A percentile compares a stretch with the other conserved stretches of the same genome.
phyloP scores from a whole-genome alignment of 345 rosid species.

The Sapria himalayana region DNA sequence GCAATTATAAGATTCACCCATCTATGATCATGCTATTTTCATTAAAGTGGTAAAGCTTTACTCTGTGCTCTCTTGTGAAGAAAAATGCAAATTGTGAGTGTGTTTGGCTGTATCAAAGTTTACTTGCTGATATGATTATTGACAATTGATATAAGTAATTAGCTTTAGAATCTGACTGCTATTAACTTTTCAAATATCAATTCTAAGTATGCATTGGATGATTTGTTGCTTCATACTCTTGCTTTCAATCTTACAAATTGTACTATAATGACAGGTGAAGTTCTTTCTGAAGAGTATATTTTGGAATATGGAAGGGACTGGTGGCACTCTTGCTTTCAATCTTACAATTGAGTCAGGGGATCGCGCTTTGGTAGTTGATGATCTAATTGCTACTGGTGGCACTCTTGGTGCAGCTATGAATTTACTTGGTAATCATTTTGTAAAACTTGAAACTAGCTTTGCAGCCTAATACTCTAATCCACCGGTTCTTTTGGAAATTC shows the following conservation, averaged over 20 bases:
- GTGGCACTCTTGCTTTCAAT: constrained; percentile 82
- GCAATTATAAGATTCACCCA: too few relatives aligned
- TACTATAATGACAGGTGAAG: constrained; percentile 31
- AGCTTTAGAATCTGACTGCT: too few relatives aligned
- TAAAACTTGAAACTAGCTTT: constrained; percentile 3
- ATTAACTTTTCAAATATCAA: neutral
- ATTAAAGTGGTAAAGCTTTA: too few relatives aligned
- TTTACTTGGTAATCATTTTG: constrained; percentile 43
- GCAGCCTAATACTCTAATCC: neutral
- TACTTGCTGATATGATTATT: too few relatives aligned
- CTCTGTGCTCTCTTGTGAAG: too few relatives aligned
- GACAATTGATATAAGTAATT: too few relatives aligned
- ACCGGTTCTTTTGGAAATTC: neutral
- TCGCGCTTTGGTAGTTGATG: constrained; percentile 74
- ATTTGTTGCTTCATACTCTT: neutral
- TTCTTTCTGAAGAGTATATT: constrained; percentile 62
- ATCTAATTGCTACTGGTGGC: constrained; percentile 86
- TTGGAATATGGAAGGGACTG: constrained; percentile 84
- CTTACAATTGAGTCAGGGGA: constrained; percentile 61
- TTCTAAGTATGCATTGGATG: neutral
- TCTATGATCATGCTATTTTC: too few relatives aligned
- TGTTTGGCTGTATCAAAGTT: too few relatives aligned
- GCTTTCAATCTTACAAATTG: neutral
- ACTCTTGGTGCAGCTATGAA: constrained; percentile 89
- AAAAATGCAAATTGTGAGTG: too few relatives aligned